Base-by-base conservation (phyloP, 2,329 filamentous ascomycete genomes). In the Exophiala aquamarina region DNA sequence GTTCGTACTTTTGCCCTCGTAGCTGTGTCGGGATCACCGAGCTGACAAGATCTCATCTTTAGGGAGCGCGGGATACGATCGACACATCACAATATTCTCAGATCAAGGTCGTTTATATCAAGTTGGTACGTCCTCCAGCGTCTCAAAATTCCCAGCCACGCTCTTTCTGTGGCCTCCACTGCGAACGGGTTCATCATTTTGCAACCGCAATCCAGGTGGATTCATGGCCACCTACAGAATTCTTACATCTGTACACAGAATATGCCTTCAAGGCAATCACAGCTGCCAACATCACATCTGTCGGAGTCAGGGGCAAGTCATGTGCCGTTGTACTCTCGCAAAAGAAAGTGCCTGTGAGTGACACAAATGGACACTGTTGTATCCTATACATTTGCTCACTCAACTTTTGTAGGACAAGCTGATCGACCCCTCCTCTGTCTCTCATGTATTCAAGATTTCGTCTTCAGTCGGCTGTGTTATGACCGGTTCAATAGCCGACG, bases 211-310 rank as follows among this genome's bases (percentile, higher is more conserved):
- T 28, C 29, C 11, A 15, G 11, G 20, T 14, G 10, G 15, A 13
- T 34, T 15, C 17, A 17, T 28, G 40, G 23, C 38, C 39, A 50
- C 34, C 38, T 44, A 38, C 14, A 28, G 10, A 55, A 41, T 59
- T 54, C 56, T 52, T 34, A 61, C 54, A 19, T 41, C 29, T 29
- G 23, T 28, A 20, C 44, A 61, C 68, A 97, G 93, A 98, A 81
- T 98, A 98, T 92, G 93, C 93, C 63, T 98, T 98, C 84, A 98
- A 98, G 78, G 93, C 93, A 50, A 98, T 98, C 74, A 98, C 93
- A 61, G 92, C 93, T 53, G 93, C 93, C 61, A 97, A 97, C 73
- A 97, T 98, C 76, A 98, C 95, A 79, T 93, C 93, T 53, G 82
- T 98, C 70, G 93, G 93, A 62, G 83, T 98, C 60, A 82, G 90